Evolutionary conservation across 352 stramenopile species (phyloP).

Genomic region (Pilasporangium apinafurcum): DNA sequence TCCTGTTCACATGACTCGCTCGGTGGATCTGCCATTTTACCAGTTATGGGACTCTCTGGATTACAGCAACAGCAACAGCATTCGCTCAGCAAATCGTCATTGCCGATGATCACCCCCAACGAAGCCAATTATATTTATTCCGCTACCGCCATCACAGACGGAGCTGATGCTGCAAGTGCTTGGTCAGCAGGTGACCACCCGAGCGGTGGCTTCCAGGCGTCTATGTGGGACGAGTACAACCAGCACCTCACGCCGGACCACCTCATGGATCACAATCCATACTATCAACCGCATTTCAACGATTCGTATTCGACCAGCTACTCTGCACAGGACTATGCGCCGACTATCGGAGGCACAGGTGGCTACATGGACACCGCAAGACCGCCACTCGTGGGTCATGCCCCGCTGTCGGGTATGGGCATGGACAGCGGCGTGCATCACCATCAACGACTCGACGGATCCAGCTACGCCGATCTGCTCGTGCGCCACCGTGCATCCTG

Average conservation of each 20-base stretch:
- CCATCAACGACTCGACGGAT: background rate
- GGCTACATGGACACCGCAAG: conserved; percentile 14
- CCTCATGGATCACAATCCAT: conserved; percentile 16
- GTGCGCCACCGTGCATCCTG: conserved; percentile 79
- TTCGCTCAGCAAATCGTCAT: conserved; percentile 7
- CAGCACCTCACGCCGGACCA: conserved; percentile 9
- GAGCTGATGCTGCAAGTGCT: conserved; percentile 4
- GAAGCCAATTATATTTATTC: conserved; percentile 10
- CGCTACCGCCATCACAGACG: background rate
- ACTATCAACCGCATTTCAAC: conserved; percentile 14
- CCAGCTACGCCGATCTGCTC: conserved; percentile 20
- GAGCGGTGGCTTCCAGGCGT: conserved; percentile 7
- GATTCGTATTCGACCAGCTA: conserved; percentile 11
- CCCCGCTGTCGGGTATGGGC: background rate
- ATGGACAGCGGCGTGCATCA: background rate
- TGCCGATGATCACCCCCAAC: conserved; percentile 7
- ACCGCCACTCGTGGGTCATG: conserved; percentile 5
- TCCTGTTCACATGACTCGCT: conserved; percentile 1
- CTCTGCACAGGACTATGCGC: background rate
- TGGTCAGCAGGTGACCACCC: background rate
- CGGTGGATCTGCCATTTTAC: no score
- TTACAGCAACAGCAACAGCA: conserved; percentile 15
- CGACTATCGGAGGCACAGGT: background rate
- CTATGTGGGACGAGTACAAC: conserved; percentile 21
- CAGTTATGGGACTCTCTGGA: conserved; percentile 15